Conservation (phyloP, 805 yeast genomes). For the Kluyveromyces wickerhamii region DNA sequence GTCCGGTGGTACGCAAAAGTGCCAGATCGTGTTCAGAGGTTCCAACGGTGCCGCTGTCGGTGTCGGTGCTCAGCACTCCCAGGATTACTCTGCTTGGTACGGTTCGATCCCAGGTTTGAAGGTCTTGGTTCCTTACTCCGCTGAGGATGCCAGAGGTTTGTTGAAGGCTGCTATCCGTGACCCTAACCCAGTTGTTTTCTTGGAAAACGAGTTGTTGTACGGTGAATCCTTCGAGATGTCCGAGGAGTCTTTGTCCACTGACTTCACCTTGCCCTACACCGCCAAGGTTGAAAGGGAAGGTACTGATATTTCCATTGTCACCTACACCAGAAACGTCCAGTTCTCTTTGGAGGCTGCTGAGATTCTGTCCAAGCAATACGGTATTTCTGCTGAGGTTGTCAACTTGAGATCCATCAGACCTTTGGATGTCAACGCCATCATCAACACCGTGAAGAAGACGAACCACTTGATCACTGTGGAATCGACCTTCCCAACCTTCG, state of each 20-base stretch:
- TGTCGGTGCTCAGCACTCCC: conserved; percentile 99
- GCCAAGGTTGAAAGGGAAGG: conserved; percentile 95
- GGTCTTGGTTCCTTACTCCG: conserved; percentile 90
- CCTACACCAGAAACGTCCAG: conserved; percentile 87
- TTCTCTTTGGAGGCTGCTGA: conserved; percentile 89
- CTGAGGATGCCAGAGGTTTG: conserved; percentile 94
- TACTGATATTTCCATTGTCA: conserved; percentile 77
- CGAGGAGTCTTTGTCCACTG: conserved; percentile 83
- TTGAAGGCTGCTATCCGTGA: conserved; percentile 95
- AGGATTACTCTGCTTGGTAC: conserved; percentile 96
- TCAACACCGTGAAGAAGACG: conserved; percentile 90
- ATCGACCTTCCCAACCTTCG: conserved; percentile 96
- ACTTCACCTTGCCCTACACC: conserved; percentile 83
- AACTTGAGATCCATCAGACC: conserved; percentile 98
- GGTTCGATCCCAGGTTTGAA: conserved; percentile 97
- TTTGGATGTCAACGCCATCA: conserved; percentile 77
- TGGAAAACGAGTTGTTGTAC: conserved; percentile 92
- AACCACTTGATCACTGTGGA: conserved; percentile 94
- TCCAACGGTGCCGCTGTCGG: conserved; percentile 99
- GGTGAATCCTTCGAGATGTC: conserved; percentile 86
- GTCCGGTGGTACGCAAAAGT: conserved; percentile 98
- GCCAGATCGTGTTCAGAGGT: conserved; percentile 97
- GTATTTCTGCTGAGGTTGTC: conserved; percentile 85
- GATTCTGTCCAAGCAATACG: conserved; percentile 70
- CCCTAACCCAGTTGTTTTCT: conserved; percentile 94